phyloP scores from a whole-genome alignment of 2,329 filamentous ascomycete genomes.

The Zymoseptoria brevis region DNA sequence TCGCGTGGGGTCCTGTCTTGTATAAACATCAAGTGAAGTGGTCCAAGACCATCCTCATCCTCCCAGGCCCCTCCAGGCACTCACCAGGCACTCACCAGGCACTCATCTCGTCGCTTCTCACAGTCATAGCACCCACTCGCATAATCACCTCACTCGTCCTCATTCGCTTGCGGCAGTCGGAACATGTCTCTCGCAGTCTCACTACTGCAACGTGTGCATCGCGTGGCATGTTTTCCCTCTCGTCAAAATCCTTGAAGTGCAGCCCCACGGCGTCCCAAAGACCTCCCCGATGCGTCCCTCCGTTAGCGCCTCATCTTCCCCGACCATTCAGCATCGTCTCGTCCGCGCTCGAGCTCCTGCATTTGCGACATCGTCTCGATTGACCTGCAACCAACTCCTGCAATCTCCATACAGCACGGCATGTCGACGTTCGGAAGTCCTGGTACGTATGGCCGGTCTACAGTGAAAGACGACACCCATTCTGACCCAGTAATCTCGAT shows the following conservation, averaged over 20 bases:
- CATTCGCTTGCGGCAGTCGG: background rate
- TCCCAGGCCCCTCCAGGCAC: background rate
- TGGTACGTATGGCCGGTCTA: background rate
- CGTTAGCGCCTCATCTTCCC: background rate
- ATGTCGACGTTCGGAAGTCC: conserved; percentile 55
- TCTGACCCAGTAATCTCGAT: conserved; percentile 33
- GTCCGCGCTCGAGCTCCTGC: background rate
- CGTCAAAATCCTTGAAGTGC: background rate
- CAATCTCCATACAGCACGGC: background rate
- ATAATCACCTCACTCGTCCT: background rate
- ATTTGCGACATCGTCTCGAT: background rate
- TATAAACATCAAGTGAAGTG: background rate
- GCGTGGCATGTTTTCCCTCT: background rate
- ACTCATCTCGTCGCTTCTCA: background rate
- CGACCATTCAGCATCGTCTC: background rate
- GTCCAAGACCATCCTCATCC: background rate
- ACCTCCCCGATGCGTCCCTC: background rate
- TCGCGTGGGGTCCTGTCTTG: background rate
- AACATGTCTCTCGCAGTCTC: background rate
- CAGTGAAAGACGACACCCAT: background rate
- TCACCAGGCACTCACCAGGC: too few species aligned
- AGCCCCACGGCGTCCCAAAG: background rate
- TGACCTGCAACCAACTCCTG: background rate
- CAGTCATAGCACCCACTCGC: background rate
- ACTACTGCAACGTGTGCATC: background rate